phyloP scores from a whole-genome alignment of 129 eudicot genomes.

The Tagetes patula region DNA sequence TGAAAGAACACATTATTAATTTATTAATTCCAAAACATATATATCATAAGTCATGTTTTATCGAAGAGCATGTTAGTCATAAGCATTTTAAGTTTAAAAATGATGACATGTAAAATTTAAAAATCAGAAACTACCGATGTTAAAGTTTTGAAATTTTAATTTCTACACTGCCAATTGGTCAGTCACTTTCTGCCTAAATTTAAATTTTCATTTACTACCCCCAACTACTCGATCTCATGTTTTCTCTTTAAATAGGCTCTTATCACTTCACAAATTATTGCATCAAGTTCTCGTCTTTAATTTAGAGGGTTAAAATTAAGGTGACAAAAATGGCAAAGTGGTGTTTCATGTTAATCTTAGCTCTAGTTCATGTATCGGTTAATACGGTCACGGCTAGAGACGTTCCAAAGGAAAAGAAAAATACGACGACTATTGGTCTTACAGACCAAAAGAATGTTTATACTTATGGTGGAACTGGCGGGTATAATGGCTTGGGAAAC shows the following conservation, averaged over 20 bases:
- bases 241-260: slow-evolving; percentile 25
- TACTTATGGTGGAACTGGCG: slow-evolving; percentile 42
- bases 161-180: slow-evolving; percentile 21
- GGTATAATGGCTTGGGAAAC: slow-evolving; percentile 39
- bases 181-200: slow-evolving; percentile 29
- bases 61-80: not conserved
- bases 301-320: not conserved
- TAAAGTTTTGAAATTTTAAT: not conserved
- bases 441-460: slow-evolving; percentile 42
- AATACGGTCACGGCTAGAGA: slow-evolving; percentile 32
- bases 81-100: not conserved
- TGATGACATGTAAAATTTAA: not conserved
- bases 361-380: slow-evolving; percentile 31
- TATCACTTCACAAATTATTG: slow-evolving; percentile 14
- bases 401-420: slow-evolving; percentile 36
- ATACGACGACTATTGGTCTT: slow-evolving; percentile 17
- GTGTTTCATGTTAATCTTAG: slow-evolving; percentile 30
- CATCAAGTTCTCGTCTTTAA: slow-evolving; percentile 23
- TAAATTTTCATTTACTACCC: slow-evolving; percentile 32
- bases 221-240: slow-evolving; percentile 26
- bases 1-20: no score
- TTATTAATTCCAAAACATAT: no score
- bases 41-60: not conserved
- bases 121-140: no score
- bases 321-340: slow-evolving; percentile 27